Evolutionary conservation across 169 alveolate species (phyloP).

Genomic region (Fabrea salina): DNA sequence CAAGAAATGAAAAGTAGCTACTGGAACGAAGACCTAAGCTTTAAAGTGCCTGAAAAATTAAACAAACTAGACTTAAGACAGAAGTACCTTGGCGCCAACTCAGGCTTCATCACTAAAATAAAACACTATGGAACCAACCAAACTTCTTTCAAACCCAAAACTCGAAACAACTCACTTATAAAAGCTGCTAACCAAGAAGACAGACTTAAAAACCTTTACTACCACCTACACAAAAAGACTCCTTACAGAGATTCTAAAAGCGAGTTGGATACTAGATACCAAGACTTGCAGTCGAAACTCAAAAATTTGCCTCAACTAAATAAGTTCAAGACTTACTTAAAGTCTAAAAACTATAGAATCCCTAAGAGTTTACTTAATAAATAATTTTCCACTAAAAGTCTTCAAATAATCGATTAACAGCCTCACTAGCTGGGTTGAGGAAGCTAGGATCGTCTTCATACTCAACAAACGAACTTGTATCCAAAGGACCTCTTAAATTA

Average conservation of each 20-base stretch:
- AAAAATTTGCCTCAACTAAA: neutral
- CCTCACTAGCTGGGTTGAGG: neutral
- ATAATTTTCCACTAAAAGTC: neutral
- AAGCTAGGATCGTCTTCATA: conserved; percentile 63
- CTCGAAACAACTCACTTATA: neutral
- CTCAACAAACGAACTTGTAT: conserved; percentile 73
- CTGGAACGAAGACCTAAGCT: no score
- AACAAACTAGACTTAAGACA: no score
- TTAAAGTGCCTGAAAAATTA: no score
- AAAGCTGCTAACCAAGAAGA: neutral
- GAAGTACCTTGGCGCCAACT: no score
- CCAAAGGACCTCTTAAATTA: conserved; percentile 60
- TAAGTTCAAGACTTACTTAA: neutral
- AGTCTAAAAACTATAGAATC: neutral
- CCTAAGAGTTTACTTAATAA: neutral
- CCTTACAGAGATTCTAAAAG: neutral
- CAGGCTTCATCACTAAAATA: no score
- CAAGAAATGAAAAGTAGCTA: no score
- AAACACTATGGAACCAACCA: no score
- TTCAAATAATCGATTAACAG: neutral
- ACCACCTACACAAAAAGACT: neutral
- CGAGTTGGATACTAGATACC: neutral
- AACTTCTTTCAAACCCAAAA: no score
- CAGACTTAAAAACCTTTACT: neutral
- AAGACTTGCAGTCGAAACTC: neutral